These are phyloP conservation scores for Cladorrhinum samala DNA, from an alignment of 495 filamentous ascomycete genomes.

Conservation along the genomic window DNA sequence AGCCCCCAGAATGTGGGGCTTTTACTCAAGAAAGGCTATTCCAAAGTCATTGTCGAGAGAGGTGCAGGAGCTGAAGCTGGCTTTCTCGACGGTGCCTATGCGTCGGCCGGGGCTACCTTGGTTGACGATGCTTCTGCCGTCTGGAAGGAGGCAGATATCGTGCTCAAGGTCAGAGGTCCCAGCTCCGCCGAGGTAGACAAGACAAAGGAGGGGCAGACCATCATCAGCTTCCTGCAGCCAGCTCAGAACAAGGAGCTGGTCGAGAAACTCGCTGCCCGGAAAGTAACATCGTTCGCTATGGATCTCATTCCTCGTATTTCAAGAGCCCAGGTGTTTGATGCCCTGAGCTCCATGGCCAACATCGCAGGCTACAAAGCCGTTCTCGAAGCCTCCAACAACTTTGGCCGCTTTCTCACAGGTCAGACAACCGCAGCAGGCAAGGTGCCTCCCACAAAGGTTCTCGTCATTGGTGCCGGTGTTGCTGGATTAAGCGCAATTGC, in stretches of 20 bases:
- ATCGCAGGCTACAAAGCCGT: conserved; percentile 85
- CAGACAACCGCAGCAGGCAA: conserved; percentile 79
- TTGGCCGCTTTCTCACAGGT: conserved; percentile 74
- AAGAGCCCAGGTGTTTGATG: conserved; percentile 74
- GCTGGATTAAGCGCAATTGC: conserved; percentile 77
- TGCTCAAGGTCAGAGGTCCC: conserved; percentile 72
- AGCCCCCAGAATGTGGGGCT: conserved; percentile 73
- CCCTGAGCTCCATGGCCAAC: conserved; percentile 78
- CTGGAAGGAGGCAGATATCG: conserved; percentile 65
- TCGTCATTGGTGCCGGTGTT: conserved; percentile 78
- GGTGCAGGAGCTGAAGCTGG: conserved; percentile 69
- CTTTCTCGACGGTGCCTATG: conserved; percentile 65
- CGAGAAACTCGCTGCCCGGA: conserved; percentile 56
- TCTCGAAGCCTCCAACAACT: conserved; percentile 73
- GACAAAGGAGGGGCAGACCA: conserved; percentile 55
- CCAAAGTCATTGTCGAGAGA: conserved; percentile 63
- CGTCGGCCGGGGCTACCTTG: conserved; percentile 63
- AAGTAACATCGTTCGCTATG: conserved; percentile 71
- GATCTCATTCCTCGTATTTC: conserved; percentile 80
- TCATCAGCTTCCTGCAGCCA: conserved; percentile 72
- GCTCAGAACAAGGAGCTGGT: conserved; percentile 64
- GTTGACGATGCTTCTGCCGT: conserved; percentile 52
- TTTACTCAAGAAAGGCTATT: conserved; percentile 72
- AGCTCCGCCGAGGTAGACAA: conserved; percentile 56
- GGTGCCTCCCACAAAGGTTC: conserved; percentile 75